These are phyloP conservation scores for Ajuga reptans DNA, from an alignment of 305 asterid species.

Conservation along the genomic window DNA sequence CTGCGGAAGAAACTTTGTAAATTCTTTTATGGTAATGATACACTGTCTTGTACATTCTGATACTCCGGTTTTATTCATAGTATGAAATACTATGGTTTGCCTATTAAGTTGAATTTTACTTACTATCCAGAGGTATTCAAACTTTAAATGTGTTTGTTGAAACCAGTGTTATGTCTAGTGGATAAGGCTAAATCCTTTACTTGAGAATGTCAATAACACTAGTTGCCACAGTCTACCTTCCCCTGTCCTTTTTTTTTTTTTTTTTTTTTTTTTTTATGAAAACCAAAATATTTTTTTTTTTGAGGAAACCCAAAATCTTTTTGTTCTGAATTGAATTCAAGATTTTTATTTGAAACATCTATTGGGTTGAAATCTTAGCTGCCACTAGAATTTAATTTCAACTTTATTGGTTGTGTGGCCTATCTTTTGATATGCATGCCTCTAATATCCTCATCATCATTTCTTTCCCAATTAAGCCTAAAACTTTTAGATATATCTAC, in stretches of 20 bases:
- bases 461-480: background rate
- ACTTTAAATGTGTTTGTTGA: conserved; percentile 15
- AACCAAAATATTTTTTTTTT: no score
- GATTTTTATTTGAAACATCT: no score
- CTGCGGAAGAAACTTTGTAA: conserved; percentile 64
- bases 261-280: no score
- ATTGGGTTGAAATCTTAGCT: no score
- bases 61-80: background rate
- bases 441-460: background rate
- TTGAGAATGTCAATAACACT: background rate
- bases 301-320: no score
- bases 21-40: conserved; percentile 69
- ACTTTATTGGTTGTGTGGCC: background rate
- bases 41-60: conserved; percentile 7
- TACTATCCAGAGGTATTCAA: background rate
- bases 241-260: background rate
- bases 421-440: background rate
- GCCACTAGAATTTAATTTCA: background rate
- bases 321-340: no score
- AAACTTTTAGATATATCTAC: no score
- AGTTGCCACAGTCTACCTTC: background rate
- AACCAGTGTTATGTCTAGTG: background rate
- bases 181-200: background rate
- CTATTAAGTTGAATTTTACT: background rate
- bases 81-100: background rate